These are phyloP conservation scores for Cucurbita moschata DNA, from an alignment of 306 rosid genomes.

Conservation along the genomic window DNA sequence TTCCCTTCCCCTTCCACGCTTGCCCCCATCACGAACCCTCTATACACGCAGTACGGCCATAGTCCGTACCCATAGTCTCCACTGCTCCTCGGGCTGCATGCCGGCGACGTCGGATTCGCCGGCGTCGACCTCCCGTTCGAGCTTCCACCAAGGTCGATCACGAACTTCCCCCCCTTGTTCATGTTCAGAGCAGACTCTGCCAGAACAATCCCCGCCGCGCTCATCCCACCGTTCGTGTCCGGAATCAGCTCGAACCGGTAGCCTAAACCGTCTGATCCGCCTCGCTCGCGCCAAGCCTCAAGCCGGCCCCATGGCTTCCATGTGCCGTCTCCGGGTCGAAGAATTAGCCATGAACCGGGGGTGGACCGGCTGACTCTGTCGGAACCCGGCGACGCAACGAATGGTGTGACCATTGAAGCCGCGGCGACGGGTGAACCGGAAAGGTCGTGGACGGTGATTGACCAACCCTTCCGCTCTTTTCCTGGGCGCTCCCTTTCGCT, in stretches of 20 bases:
- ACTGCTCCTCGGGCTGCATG: conserved; percentile 56
- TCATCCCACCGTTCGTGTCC: conserved; percentile 36
- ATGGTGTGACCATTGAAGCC: conserved; percentile 62
- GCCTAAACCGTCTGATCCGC: conserved; percentile 50
- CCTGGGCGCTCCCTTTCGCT: conserved; percentile 63
- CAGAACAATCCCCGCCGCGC: conserved; percentile 46
- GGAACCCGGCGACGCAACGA: conserved; percentile 57
- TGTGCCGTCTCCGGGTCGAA: conserved; percentile 48
- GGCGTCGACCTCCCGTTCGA: conserved; percentile 20
- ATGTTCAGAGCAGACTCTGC: conserved; percentile 53
- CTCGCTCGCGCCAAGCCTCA: conserved; percentile 72
- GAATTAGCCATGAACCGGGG: conserved; percentile 66
- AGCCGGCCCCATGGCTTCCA: conserved; percentile 72
- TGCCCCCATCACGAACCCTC: conserved; percentile 17
- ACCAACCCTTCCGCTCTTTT: conserved; percentile 67
- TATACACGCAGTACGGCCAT: conserved; percentile 67
- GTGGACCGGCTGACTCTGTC: conserved; percentile 61
- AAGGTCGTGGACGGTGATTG: conserved; percentile 54
- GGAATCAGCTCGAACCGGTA: conserved; percentile 53
- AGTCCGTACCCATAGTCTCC: conserved; percentile 64
- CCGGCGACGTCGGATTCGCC: conserved; percentile 37
- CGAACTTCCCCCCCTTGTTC: conserved; percentile 39
- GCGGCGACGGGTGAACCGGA: conserved; percentile 68
- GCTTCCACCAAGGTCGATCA: conserved; percentile 30
- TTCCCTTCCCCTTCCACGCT: conserved; percentile 14